A percentile compares a stretch with the other conserved stretches of the same genome.
These are phyloP conservation scores for Cantharellus anzutake DNA, from an alignment of 768 basidiomycete genomes.

Conservation along the genomic window DNA sequence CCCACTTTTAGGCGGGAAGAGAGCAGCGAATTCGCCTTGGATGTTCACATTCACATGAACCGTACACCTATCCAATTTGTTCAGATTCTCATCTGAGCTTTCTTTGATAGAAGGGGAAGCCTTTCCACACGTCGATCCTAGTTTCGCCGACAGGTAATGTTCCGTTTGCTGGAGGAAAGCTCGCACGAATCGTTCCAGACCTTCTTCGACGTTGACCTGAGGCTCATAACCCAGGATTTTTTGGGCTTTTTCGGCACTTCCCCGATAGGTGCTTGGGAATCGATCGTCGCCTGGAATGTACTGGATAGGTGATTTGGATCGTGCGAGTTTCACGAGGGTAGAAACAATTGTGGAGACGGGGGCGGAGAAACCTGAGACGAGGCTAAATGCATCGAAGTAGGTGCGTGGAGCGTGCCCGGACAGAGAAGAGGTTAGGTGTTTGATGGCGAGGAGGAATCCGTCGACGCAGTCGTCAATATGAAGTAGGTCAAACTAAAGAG, in stretches of 20 bases:
- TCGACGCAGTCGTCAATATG: no score
- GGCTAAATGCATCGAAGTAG: no score
- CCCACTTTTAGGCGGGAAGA: slow-evolving; percentile 10
- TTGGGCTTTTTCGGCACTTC: slow-evolving; percentile 1
- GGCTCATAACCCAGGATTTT: slow-evolving; percentile 13
- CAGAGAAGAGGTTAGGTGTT: no score
- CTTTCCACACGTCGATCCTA: neutral
- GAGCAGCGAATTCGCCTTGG: slow-evolving; percentile 13
- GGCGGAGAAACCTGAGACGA: slow-evolving; percentile 4
- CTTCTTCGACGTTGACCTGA: slow-evolving; percentile 12
- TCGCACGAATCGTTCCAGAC: slow-evolving; percentile 11
- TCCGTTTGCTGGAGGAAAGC: neutral
- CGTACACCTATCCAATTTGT: slow-evolving; percentile 15
- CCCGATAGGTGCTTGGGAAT: neutral
- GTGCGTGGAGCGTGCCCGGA: no score
- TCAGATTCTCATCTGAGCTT: slow-evolving; percentile 1
- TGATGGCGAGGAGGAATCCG: no score
- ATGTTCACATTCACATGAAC: slow-evolving; percentile 16
- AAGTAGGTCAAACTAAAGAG: no score
- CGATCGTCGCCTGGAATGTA: slow-evolving; percentile 10
- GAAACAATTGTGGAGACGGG: slow-evolving; percentile 12
- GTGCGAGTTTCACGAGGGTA: slow-evolving; percentile 11
- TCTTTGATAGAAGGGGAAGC: no score
- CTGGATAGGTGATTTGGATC: slow-evolving; percentile 14
- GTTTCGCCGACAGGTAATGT: neutral